Evolutionary conservation across 768 basidiomycete genomes (phyloP).

Genomic region (Guyanaporus albipodus): DNA sequence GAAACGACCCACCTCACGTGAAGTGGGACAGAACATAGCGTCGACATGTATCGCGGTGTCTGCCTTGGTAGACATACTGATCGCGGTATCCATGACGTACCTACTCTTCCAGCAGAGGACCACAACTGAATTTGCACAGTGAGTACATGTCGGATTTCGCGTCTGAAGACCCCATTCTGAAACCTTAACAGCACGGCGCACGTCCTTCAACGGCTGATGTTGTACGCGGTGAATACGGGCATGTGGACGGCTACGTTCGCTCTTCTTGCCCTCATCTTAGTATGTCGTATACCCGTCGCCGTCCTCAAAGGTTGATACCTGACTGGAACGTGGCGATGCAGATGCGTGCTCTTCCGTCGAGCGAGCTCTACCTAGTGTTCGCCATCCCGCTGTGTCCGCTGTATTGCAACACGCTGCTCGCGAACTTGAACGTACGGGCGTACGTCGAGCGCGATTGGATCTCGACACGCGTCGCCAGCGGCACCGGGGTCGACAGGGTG

Average conservation of each 20-base stretch:
- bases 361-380: not conserved
- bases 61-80: slow-evolving; percentile 5
- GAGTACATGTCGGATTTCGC: not conserved
- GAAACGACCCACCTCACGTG: not conserved
- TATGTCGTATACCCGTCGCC: no score
- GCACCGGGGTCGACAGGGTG: no score
- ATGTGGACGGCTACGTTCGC: slow-evolving; percentile 48
- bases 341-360: not conserved
- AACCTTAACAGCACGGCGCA: not conserved
- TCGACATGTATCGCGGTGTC: not conserved
- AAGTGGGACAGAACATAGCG: not conserved
- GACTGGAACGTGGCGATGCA: no score
- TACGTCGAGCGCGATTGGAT: no score
- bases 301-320: no score
- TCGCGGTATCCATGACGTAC: slow-evolving; percentile 6
- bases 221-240: slow-evolving; percentile 24
- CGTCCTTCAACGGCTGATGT: slow-evolving; percentile 6
- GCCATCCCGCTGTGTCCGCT: slow-evolving; percentile 6
- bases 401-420: not conserved
- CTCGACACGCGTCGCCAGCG: no score
- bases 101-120: not conserved
- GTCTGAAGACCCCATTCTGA: not conserved
- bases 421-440: no score
- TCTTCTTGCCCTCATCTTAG: not conserved
- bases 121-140: not conserved